Evolutionary conservation across 805 yeast genomes (phyloP).

Genomic region (Starmerella stigmatis): DNA sequence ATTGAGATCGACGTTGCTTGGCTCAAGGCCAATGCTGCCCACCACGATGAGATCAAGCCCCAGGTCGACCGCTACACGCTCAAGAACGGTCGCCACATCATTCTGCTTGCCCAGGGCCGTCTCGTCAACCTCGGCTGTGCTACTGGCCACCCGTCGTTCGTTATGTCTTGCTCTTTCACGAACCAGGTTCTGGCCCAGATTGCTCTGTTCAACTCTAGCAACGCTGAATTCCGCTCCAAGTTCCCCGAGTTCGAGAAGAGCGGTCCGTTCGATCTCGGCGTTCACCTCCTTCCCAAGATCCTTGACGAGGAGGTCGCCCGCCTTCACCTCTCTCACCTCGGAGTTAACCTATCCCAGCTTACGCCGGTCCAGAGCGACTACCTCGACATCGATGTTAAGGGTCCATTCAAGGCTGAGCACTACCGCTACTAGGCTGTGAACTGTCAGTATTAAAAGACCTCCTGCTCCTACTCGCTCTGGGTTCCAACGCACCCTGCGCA

Average conservation of each 20-base stretch:
- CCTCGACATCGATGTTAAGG: constrained; percentile 81
- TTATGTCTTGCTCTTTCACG: constrained; percentile 98
- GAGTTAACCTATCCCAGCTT: constrained; percentile 73
- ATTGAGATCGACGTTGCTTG: constrained; percentile 99
- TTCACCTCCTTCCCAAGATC: constrained; percentile 93
- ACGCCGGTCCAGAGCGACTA: constrained; percentile 79
- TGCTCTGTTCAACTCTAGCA: constrained; percentile 85
- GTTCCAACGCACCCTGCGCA: no score
- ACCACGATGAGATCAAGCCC: constrained; percentile 94
- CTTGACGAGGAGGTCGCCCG: constrained; percentile 98
- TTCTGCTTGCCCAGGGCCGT: constrained; percentile 97
- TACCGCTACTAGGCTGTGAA: constrained; percentile 92
- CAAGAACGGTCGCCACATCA: constrained; percentile 81
- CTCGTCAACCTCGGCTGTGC: constrained; percentile 99
- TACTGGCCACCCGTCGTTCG: constrained; percentile 98
- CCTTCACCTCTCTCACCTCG: constrained; percentile 89
- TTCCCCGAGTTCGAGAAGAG: constrained; percentile 86
- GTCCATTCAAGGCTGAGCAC: constrained; percentile 97
- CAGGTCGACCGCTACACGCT: constrained; percentile 96
- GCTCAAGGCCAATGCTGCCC: constrained; percentile 88
- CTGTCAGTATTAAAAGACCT: no score
- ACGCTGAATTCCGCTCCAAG: constrained; percentile 64
- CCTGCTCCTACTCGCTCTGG: no score
- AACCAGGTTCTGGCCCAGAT: constrained; percentile 99
- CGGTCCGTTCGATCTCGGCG: constrained; percentile 85